Evolutionary conservation across 768 basidiomycete species (phyloP), one percentile per base, ranked within the genome.

Genomic region (Hygrophoropsis aurantiaca): DNA sequence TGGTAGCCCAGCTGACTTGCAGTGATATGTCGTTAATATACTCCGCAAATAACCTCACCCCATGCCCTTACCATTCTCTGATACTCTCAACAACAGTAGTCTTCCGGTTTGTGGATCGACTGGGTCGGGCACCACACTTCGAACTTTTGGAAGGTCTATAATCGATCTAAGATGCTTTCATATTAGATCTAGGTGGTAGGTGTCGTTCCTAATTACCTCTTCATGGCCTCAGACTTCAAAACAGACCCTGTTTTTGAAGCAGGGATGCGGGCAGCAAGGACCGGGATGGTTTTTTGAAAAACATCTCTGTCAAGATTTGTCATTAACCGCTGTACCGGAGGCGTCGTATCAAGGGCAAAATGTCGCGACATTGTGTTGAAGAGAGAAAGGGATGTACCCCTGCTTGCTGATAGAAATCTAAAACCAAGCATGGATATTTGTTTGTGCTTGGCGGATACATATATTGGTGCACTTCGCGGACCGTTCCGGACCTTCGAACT

Each of bases 1-100:
- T 20, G 83, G 69, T 60, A 94, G 73, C 44, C 87, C 79, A 65
- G 78, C 91, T 92, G 68, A 71, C 77, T 81, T 81, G 65, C 68
- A 52, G 53, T 53, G 52, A 62, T 48, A 58, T 51, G 52, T 40
- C 46, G 32, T 47, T 45, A 44, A 55, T 40, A 49, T 48, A 48
- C 43, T 24, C 9, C 36, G 48, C 44, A 45, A 32, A 6, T 13
- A 6, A 30, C 27, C 27, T n/a, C 27, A 37, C 44, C 36, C 34
- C n/a, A 36, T 24, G 33, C 40, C 16, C 74, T 59, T 73, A 85
- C 82, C 79, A 81, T 85, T 70, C 20, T 79, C 67, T 26, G 74
- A 60, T 11, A 84, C 76, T 44, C 79, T 75, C 21, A 94, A 65
- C 18, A 94, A 65, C 0, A 95, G 70, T n/a, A 93, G 70, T 39